Percentiles rank a stretch among this genome's conserved stretches.
Evolutionary conservation across 1,284 basidiomycete species (phyloP).

Genomic region (Vanrija sp.): DNA sequence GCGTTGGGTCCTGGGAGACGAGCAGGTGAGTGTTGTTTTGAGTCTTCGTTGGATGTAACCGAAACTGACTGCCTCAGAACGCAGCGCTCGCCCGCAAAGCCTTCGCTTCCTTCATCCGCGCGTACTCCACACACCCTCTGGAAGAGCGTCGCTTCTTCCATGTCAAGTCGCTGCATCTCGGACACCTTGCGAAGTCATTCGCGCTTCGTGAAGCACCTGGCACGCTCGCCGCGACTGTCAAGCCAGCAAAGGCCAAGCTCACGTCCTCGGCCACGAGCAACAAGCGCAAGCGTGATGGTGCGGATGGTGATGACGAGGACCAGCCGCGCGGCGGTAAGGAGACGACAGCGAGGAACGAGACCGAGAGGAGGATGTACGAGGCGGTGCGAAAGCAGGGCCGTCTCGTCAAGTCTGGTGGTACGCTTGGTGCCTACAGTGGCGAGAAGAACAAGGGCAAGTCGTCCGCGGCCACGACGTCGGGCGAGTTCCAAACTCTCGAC

Average conservation of each 20-base stretch:
- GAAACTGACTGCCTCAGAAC: constrained; percentile 58
- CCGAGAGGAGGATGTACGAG: constrained; percentile 81
- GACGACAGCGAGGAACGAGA: constrained; percentile 52
- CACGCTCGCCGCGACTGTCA: constrained; percentile 51
- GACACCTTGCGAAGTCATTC: constrained; percentile 95
- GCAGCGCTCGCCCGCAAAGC: constrained; percentile 74
- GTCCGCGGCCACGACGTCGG: constrained; percentile 30
- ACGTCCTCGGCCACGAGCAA: constrained; percentile 14
- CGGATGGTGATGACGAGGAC: constrained; percentile 51
- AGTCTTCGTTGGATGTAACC: not conserved
- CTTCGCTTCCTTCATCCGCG: constrained; percentile 87
- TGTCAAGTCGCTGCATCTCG: constrained; percentile 85
- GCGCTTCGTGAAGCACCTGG: constrained; percentile 89
- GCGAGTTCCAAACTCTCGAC: constrained; percentile 78
- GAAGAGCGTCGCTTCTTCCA: constrained; percentile 96
- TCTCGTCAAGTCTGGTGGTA: constrained; percentile 71
- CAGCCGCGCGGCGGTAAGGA: constrained; percentile 36
- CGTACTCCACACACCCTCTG: constrained; percentile 94
- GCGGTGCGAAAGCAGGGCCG: constrained; percentile 82
- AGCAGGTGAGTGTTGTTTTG: constrained; percentile 57
- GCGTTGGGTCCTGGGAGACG: constrained; percentile 77
- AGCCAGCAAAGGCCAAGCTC: constrained; percentile 16
- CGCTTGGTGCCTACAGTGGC: constrained; percentile 67
- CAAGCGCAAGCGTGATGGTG: constrained; percentile 52
- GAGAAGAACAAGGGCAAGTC: constrained; percentile 68